These are phyloP conservation scores for Rhodamnia argentea DNA, from an alignment of 345 rosid genomes.

Conservation along the genomic window DNA sequence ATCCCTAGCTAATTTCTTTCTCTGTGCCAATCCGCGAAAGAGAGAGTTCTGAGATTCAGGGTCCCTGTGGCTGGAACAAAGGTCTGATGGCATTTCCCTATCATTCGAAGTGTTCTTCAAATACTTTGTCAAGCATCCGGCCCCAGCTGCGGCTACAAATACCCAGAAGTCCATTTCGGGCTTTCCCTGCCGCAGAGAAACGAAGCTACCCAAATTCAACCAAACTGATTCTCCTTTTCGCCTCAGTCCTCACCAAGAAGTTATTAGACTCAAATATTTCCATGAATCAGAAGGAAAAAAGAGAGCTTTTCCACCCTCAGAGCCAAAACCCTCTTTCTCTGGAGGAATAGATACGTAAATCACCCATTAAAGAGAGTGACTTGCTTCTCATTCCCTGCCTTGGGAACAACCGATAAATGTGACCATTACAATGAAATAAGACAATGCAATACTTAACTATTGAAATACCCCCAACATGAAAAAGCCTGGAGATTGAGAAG, in stretches of 20 bases:
- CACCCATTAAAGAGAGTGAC: neutral
- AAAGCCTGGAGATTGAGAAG: neutral
- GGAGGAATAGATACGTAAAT: neutral
- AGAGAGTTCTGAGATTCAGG: constrained; percentile 14
- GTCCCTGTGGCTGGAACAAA: constrained; percentile 13
- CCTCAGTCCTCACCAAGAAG: constrained; percentile 9
- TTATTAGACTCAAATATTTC: neutral
- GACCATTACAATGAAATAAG: neutral
- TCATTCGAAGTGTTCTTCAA: constrained; percentile 30
- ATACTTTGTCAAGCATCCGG: constrained; percentile 52
- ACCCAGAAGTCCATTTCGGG: constrained; percentile 64
- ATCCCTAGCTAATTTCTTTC: constrained; percentile 23
- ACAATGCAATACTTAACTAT: neutral
- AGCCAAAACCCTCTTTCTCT: neutral
- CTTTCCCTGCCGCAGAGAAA: neutral
- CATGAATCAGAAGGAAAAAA: constrained; percentile 3
- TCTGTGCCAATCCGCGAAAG: constrained; percentile 2
- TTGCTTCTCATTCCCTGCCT: neutral
- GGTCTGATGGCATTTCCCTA: constrained; percentile 9
- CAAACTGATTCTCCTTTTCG: neutral
- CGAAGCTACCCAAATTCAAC: constrained; percentile 15
- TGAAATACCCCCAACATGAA: neutral
- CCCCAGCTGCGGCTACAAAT: constrained; percentile 72
- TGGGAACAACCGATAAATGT: neutral
- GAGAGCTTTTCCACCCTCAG: neutral